These are phyloP conservation scores for Naganishia antarctica DNA, from an alignment of 768 basidiomycete genomes.

Conservation along the genomic window DNA sequence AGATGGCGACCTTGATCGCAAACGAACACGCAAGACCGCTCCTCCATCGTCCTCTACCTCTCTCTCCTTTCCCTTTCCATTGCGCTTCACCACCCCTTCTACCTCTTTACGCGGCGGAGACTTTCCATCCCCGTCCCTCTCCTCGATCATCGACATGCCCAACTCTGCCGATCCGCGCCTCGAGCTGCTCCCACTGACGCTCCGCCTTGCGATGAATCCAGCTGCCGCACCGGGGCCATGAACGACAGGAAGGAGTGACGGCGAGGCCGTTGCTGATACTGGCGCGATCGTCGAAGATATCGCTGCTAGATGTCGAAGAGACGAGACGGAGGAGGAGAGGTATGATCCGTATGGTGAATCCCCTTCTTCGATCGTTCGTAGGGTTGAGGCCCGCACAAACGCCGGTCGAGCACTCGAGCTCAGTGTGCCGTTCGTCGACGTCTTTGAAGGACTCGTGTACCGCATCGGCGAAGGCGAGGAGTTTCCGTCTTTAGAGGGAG, in stretches of 20 bases:
- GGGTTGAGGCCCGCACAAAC: constrained; percentile 20
- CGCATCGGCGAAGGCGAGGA: constrained; percentile 5
- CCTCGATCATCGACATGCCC: constrained; percentile 11
- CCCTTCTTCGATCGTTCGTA: constrained; percentile 27
- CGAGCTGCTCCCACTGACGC: not conserved
- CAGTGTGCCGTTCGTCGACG: not conserved
- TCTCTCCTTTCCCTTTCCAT: not conserved
- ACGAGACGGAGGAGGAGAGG: constrained; percentile 12
- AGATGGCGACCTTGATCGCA: not conserved
- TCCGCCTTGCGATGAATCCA: not conserved
- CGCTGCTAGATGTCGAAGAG: not conserved
- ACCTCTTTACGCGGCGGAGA: too few relatives aligned
- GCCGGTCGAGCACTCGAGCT: constrained; percentile 11
- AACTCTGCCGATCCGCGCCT: not conserved
- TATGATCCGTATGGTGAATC: constrained; percentile 26
- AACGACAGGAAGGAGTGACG: not conserved
- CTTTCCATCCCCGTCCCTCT: constrained; percentile 1
- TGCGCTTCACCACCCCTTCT: not conserved
- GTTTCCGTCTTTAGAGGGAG: not conserved
- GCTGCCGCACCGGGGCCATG: not conserved
- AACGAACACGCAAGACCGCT: not conserved
- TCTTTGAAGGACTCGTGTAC: not conserved
- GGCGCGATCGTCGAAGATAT: not conserved
- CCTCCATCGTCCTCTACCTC: not conserved
- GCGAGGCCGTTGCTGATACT: not conserved